Evolutionary conservation across 805 yeast species (phyloP), one percentile per base, ranked within the genome.

Genomic region (Wickerhamiella brachini): DNA sequence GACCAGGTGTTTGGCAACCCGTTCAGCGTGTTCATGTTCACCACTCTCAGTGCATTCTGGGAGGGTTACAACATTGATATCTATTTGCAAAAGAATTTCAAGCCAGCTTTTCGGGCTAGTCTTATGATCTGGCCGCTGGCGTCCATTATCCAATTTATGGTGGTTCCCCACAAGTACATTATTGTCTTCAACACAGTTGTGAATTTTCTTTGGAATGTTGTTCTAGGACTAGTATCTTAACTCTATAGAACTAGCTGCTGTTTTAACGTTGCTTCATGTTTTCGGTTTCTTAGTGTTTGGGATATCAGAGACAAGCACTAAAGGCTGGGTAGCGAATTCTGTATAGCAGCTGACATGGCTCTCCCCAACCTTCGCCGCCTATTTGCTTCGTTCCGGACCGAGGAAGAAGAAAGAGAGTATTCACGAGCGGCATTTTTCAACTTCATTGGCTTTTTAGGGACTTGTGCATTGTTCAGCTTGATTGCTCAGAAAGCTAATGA

Each of bases 361-460:
- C 69, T 86, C 44, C 87, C 85, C 44, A 85, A 87, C 60, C 76
- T 87, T 44, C 68, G 95, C 47, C 71, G 85, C 52, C 81, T 86
- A 44, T 86, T 86, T 62, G 80, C 88, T 21, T 82, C 93, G 4
- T 85, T 86, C 61, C 68, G 95, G 18, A 78, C 93, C 2, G 95
- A 85, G 55, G 94, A 86, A 57, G 95, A 86, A 59, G 95, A 87
- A 63, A 69, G 89, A 48, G 69, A 72, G 49, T 82, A 79, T 58
- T 84, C 95, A 0, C 70, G 95, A 47, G 73, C 76, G 55, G 95
- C 95, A 1, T 67, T 65, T 54, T 67, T 66, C 59, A 67, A 85
- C 55, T 72, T 87, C 26, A 69, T 86, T 26, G 95, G 95, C 15
- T 86, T 85, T 58, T 65, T 86, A 15, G 87, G 90, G 0, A 76